Percentiles rank a stretch among this genome's conserved stretches.
Evolutionary conservation across 768 basidiomycete species (phyloP).

Genomic region (Tulasnella sp.): DNA sequence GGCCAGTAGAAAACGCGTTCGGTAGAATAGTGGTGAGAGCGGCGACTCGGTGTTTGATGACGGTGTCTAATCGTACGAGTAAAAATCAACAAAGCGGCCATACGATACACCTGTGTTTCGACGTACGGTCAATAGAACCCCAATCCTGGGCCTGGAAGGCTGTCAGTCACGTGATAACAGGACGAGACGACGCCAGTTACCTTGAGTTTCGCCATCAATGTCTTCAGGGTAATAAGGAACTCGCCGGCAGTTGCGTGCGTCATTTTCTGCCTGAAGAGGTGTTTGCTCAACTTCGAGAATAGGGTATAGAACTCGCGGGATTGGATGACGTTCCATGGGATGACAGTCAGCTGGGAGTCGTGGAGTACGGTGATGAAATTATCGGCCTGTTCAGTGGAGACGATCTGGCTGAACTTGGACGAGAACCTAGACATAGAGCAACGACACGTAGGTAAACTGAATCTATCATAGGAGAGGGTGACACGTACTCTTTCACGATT

Average conservation of each 20-base stretch:
- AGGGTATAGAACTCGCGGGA: slow-evolving; percentile 46
- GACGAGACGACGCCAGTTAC: slow-evolving; percentile 24
- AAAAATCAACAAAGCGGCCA: slow-evolving; percentile 33
- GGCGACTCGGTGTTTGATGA: slow-evolving; percentile 26
- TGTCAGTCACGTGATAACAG: neutral
- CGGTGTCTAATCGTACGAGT: slow-evolving; percentile 23
- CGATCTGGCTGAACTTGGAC: slow-evolving; percentile 48
- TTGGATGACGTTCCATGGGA: slow-evolving; percentile 59
- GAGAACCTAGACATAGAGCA: slow-evolving; percentile 33
- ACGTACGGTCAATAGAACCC: slow-evolving; percentile 49
- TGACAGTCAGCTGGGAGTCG: slow-evolving; percentile 40
- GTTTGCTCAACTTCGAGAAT: slow-evolving; percentile 37
- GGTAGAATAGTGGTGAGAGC: slow-evolving; percentile 29
- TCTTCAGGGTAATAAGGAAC: slow-evolving; percentile 47
- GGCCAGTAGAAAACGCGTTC: slow-evolving; percentile 38
- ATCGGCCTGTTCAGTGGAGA: slow-evolving; percentile 44
- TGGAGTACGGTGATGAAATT: slow-evolving; percentile 55
- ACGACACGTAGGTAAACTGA: neutral
- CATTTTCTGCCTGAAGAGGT: slow-evolving; percentile 36
- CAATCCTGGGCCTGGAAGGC: slow-evolving; percentile 31
- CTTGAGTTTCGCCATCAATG: slow-evolving; percentile 56
- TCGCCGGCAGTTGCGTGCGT: slow-evolving; percentile 42
- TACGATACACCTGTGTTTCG: neutral
- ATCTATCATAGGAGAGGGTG: neutral
- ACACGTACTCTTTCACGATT: slow-evolving; percentile 43